Evolutionary conservation across 1,284 basidiomycete species (phyloP), one percentile per base, ranked within the genome.

Genomic region (Singerocomus rubriflavus): DNA sequence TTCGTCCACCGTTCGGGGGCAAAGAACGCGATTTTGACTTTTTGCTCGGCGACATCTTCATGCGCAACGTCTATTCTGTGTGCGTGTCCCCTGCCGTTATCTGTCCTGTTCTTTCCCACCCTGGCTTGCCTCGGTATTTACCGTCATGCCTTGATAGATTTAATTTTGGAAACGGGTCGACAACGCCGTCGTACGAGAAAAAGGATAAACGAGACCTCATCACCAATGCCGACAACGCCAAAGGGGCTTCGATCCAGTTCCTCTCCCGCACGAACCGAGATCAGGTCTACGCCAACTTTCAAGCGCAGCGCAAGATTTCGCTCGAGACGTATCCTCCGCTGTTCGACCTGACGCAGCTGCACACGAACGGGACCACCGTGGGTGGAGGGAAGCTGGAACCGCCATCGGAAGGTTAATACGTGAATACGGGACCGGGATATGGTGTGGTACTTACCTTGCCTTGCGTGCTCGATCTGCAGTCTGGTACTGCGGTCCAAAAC

Each of bases 21-120:
- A 52, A 37, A 4, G 49, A 50, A 32, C 51, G 25, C 44, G 71
- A 67, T 13, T 66, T 72, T 27, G 76, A 78, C 44, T 66, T 70
- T 26, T 49, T 80, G n/a, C 69, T 82, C 29, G 82, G 81, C 13
- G 76, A 75, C 53, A 64, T 72, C 9, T 77, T 79, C 62, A 68
- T 81, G 57, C 74, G 81, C 39, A 82, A 81, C 48, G 69, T 75
- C 33, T 81, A 82, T 61, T 72, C 76, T 1, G 70, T 81, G 67
- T 84, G 58, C 14, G 44, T 12, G 4, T 6, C 10, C 14, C 30
- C 21, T 21, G 21, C 21, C 21, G 21, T 21, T 4, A 21, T 21
- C 21, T 21, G 21, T 11, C 14, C 25, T 10, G 5, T 14, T n/a
- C 13, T 17, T 3, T 35, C 17, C 6, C 13, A 10, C 12, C 21